phyloP scores from a whole-genome alignment of 495 filamentous ascomycete species.

The Talaromyces adpressus region DNA sequence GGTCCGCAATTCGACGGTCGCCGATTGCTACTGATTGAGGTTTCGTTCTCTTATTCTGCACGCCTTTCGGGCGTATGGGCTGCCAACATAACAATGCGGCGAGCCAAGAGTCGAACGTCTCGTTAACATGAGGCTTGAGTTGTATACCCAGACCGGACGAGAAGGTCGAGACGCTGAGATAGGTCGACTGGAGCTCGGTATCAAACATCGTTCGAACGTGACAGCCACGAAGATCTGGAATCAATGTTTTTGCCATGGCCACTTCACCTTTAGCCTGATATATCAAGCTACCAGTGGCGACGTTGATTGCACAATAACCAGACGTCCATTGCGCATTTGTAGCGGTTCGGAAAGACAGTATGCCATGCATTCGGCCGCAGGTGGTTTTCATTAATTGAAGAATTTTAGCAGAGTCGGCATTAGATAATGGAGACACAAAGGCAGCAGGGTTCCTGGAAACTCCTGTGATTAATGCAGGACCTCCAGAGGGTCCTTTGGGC shows the following conservation, averaged over 20 bases:
- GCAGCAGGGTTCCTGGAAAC: conserved; percentile 28
- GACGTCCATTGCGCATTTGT: conserved; percentile 45
- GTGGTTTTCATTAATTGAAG: conserved; percentile 53
- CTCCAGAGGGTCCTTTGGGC: conserved; percentile 30
- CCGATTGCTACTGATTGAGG: conserved; percentile 46
- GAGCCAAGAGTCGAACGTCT: conserved; percentile 86
- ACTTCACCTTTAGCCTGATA: conserved; percentile 52
- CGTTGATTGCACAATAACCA: conserved; percentile 52
- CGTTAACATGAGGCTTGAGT: conserved; percentile 62
- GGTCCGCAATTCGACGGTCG: conserved; percentile 44
- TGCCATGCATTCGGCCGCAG: conserved; percentile 48
- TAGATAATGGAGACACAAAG: conserved; percentile 48
- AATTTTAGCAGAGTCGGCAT: conserved; percentile 43
- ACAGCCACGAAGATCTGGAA: conserved; percentile 84
- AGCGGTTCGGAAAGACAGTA: conserved; percentile 50
- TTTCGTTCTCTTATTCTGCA: conserved; percentile 67
- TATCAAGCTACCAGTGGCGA: conserved; percentile 47
- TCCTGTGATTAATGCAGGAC: conserved; percentile 21
- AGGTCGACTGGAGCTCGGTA: conserved; percentile 57
- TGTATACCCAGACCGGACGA: conserved; percentile 64
- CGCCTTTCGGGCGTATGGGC: conserved; percentile 70
- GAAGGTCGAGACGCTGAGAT: conserved; percentile 71
- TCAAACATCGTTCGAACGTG: conserved; percentile 63
- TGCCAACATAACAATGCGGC: conserved; percentile 93
- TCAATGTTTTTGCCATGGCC: conserved; percentile 49